phyloP scores from a whole-genome alignment of 148 eudicot genomes.

The Fagopyrum homotropicum region DNA sequence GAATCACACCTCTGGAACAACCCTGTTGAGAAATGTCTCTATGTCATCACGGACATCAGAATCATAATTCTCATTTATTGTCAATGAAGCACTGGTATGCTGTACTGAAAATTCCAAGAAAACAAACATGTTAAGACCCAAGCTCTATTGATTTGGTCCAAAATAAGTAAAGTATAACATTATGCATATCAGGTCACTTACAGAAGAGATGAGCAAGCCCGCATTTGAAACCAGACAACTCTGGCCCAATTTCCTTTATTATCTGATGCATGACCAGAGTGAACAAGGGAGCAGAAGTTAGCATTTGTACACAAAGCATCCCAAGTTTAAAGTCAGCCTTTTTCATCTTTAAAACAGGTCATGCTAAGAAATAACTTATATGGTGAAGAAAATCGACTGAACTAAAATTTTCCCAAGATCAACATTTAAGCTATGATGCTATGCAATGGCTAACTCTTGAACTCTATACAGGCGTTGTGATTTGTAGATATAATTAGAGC shows the following conservation, averaged over 20 bases:
- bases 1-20: constrained; percentile 82
- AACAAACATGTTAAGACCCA: constrained; percentile 8
- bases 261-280: constrained; percentile 31
- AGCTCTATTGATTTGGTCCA: background rate
- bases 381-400: background rate
- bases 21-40: constrained; percentile 81
- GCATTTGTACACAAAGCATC: background rate
- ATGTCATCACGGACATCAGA: constrained; percentile 85
- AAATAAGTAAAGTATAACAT: background rate
- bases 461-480: no score
- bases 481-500: background rate
- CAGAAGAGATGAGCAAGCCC: constrained; percentile 93
- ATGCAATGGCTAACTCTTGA: no score
- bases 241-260: constrained; percentile 80
- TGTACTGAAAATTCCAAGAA: constrained; percentile 55
- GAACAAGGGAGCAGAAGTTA: background rate
- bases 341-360: background rate
- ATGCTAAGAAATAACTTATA: background rate
- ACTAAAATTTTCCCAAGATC: background rate
- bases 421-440: no score
- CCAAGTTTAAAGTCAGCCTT: background rate
- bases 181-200: constrained; percentile 30
- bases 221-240: constrained; percentile 75
- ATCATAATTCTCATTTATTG: constrained; percentile 92
- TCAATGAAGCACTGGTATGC: constrained; percentile 96